A percentile compares a stretch with the other conserved stretches of the same genome.
Conservation (phyloP, 2,329 filamentous ascomycete species). For the Sclerotinia subarctica region DNA sequence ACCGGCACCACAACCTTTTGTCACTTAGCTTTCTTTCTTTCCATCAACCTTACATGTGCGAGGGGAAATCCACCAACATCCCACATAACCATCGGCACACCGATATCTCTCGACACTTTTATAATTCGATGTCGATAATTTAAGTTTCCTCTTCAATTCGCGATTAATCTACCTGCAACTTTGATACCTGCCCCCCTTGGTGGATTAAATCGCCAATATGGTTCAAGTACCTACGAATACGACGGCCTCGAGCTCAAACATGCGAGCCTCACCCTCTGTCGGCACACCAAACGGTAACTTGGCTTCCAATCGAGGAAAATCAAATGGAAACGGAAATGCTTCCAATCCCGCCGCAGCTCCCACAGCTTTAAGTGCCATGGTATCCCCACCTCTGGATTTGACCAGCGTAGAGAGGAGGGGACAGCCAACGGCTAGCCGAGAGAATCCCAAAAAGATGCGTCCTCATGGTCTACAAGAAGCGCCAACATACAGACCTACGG, state of each 20-base stretch:
- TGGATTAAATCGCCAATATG: conserved; percentile 30
- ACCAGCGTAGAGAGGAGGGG: conserved; percentile 89
- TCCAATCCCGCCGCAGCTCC: conserved; percentile 37
- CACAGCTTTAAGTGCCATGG: conserved; percentile 39
- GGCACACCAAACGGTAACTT: conserved; percentile 29
- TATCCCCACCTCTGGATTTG: conserved; percentile 66
- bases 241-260: conserved; percentile 30
- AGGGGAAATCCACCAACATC: not conserved
- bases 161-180: not conserved
- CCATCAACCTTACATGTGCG: not conserved
- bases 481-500: conserved; percentile 83
- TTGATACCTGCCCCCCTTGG: not conserved
- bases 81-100: not conserved
- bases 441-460: conserved; percentile 72
- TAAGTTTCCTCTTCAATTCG: conserved; percentile 19
- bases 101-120: not conserved
- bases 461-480: conserved; percentile 86
- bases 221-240: conserved; percentile 37
- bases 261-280: conserved; percentile 35
- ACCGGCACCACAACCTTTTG: not conserved
- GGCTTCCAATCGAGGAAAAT: conserved; percentile 33
- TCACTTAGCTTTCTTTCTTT: not conserved
- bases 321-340: conserved; percentile 32
- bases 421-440: conserved; percentile 71
- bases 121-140: conserved; percentile 33